phyloP scores from a whole-genome alignment of 2,329 filamentous ascomycete species.

The Botrytis sinoallii region DNA sequence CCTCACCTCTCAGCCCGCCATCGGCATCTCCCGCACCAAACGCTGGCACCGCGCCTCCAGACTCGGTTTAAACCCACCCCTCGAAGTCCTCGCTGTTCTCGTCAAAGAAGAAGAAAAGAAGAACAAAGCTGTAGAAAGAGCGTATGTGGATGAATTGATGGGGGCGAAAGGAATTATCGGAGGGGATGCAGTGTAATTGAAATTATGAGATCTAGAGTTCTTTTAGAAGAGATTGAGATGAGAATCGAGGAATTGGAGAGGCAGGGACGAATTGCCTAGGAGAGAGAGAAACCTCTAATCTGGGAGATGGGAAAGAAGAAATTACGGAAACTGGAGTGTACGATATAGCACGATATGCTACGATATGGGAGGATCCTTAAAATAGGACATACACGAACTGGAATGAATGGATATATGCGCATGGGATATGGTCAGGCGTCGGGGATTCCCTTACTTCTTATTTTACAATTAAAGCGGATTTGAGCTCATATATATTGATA shows the following conservation, averaged over 20 bases:
- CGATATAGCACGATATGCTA: background rate
- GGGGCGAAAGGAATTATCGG: conserved; percentile 43
- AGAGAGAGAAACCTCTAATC: background rate
- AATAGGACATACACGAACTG: background rate
- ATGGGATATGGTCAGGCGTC: background rate
- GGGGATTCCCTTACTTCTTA: background rate
- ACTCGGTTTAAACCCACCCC: conserved; percentile 80
- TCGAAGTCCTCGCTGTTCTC: conserved; percentile 85
- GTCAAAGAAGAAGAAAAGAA: conserved; percentile 64
- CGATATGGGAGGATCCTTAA: background rate
- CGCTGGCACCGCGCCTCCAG: conserved; percentile 84
- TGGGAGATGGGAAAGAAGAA: background rate
- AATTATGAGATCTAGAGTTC: background rate
- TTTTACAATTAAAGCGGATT: background rate
- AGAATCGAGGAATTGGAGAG: background rate
- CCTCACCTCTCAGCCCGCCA: conserved; percentile 63
- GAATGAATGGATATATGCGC: background rate
- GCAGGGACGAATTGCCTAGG: too few relatives aligned
- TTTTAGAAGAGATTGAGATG: background rate
- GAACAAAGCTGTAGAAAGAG: conserved; percentile 55
- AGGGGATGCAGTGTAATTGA: background rate
- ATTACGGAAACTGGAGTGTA: background rate
- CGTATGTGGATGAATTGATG: conserved; percentile 70
- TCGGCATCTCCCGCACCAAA: conserved; percentile 76
- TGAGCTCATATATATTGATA: background rate